These are phyloP conservation scores for Annulohypoxylon truncatum DNA, from an alignment of 2,329 filamentous ascomycete genomes.

Conservation along the genomic window DNA sequence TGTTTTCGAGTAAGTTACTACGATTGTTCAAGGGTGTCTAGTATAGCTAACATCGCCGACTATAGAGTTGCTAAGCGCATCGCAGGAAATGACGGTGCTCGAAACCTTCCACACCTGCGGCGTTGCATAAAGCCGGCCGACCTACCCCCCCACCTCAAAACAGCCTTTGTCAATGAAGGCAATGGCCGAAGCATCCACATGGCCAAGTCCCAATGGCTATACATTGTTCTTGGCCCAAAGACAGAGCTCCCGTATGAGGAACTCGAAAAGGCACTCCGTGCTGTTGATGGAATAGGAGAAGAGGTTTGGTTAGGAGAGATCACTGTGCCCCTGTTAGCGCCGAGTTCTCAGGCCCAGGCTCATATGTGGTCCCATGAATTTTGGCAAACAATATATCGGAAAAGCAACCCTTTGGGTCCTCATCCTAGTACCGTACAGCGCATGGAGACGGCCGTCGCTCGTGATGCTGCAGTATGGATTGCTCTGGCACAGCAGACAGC, in stretches of 20 bases:
- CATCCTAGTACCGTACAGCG: constrained; percentile 80
- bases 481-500: constrained; percentile 74
- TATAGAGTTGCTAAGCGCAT: constrained; percentile 66
- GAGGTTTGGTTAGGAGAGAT: constrained; percentile 70
- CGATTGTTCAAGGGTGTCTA: constrained; percentile 2
- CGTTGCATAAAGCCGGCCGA: constrained; percentile 79
- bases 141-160: constrained; percentile 73
- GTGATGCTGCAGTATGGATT: constrained; percentile 74
- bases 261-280: constrained; percentile 60
- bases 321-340: constrained; percentile 77
- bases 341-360: constrained; percentile 80
- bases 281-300: constrained; percentile 63
- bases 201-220: constrained; percentile 70
- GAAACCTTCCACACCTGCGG: constrained; percentile 77
- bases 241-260: constrained; percentile 65
- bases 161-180: constrained; percentile 70
- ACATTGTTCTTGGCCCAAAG: constrained; percentile 66
- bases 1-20: constrained; percentile 73
- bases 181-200: constrained; percentile 68
- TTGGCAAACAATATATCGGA: constrained; percentile 88
- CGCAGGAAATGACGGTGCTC: constrained; percentile 70
- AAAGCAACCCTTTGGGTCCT: constrained; percentile 87
- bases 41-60: constrained; percentile 46
- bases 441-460: constrained; percentile 74
- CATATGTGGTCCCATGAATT: constrained; percentile 79